These are phyloP conservation scores for Leccinum rimulosum DNA, from an alignment of 768 basidiomycete species.

Conservation along the genomic window DNA sequence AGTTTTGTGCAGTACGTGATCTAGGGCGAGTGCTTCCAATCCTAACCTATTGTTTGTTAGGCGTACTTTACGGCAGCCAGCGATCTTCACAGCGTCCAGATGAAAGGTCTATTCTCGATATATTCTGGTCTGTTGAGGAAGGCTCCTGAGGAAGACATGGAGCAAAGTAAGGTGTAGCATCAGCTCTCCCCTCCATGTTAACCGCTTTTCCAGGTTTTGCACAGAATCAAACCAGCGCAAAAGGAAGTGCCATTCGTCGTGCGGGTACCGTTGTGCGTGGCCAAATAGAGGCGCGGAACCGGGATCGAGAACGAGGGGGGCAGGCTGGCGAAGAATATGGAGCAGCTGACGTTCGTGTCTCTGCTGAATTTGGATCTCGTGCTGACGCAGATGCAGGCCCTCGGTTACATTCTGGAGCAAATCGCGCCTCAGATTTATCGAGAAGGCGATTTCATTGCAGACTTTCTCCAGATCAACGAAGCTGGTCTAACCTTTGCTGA, in stretches of 20 bases:
- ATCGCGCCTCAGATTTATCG: slow-evolving; percentile 71
- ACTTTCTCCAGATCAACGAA: slow-evolving; percentile 92
- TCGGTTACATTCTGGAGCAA: slow-evolving; percentile 71
- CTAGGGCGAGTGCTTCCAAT: background rate
- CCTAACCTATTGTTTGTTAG: slow-evolving; percentile 40
- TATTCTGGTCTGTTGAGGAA: slow-evolving; percentile 64
- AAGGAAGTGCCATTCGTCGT: slow-evolving; percentile 66
- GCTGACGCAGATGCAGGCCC: slow-evolving; percentile 49
- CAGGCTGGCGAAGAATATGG: slow-evolving; percentile 56
- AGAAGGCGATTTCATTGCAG: slow-evolving; percentile 86
- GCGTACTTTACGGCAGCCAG: slow-evolving; percentile 88
- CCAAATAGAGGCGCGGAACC: slow-evolving; percentile 53
- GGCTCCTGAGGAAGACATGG: slow-evolving; percentile 66
- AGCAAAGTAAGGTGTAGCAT: slow-evolving; percentile 51
- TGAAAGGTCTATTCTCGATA: slow-evolving; percentile 64
- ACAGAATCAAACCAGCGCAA: slow-evolving; percentile 30
- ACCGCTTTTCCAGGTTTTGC: slow-evolving; percentile 41
- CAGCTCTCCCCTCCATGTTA: background rate
- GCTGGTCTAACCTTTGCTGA: slow-evolving; percentile 90
- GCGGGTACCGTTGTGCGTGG: slow-evolving; percentile 85
- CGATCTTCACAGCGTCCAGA: slow-evolving; percentile 76
- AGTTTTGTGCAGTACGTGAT: slow-evolving; percentile 78
- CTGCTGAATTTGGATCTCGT: background rate
- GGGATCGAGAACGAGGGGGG: slow-evolving; percentile 51
- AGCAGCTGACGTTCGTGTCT: slow-evolving; percentile 63